Base-by-base conservation (phyloP, 2,329 filamentous ascomycete genomes). In the Pseudocercospora fuligena region DNA sequence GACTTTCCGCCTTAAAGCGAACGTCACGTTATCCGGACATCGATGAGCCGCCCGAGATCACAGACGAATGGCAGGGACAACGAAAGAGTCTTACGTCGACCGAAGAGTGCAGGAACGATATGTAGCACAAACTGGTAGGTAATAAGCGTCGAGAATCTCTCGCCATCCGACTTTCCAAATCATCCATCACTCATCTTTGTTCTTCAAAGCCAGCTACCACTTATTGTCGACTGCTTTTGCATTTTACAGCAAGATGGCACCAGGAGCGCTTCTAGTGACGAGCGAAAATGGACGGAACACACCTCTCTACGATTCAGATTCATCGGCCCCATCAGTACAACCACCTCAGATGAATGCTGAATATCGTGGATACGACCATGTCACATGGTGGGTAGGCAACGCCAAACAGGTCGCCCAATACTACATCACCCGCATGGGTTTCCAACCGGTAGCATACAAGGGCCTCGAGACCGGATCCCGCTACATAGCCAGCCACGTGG, bases 371-470 rank as follows among this genome's bases (percentile, higher is more conserved):
- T 97, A 97, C 79, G 92, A 97, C 81, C 92, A 97, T 80, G 88
- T 97, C 64, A 94, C 93, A 73, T 97, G 94, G 94, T 97, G 93
- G 83, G 94, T 97, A 31, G 93, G 94, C 77, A 98, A 98, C 78
- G 94, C 94, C 74, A 97, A 97, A 82, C 94, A 97, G 83, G 92
- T 93, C 2, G 94, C 94, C 46, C 87, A 90, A 14, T 97, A 92
- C 82, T 97, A 97, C 82, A 90, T 90, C 72, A 90, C 88, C 11
- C 91, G 93, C 72, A 93, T 97, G 83, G 94, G 93, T 64, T 97
- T 97, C 83, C 84, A 87, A 75, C 88, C 87, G 21, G 81, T 97
- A 65, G 94, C 94, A 69, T 97, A 97, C 80, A 87, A 87, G 47
- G 94, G 94, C 5, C 88, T 97, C 5, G 94, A 97, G 80, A 97